phyloP scores from a whole-genome alignment of 164 flowering plant species.

The Aristolochia californica region DNA sequence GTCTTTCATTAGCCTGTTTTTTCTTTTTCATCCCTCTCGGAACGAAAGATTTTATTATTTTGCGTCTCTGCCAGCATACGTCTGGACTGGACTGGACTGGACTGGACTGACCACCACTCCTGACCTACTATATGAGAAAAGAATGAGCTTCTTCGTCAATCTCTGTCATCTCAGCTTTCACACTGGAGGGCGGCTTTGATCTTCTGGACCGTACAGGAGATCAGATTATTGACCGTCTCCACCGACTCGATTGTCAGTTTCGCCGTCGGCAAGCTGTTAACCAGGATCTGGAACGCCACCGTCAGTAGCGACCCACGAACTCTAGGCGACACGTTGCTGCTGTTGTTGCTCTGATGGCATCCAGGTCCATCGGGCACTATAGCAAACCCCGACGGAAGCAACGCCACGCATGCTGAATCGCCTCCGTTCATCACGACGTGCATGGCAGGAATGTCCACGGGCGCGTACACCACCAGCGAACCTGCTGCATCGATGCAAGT shows the following conservation, averaged over 20 bases:
- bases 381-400: slow-evolving; percentile 86
- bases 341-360: slow-evolving; percentile 15
- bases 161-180: slow-evolving; percentile 63
- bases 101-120: too few relatives aligned
- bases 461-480: slow-evolving; percentile 93
- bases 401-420: slow-evolving; percentile 86
- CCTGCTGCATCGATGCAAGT: slow-evolving; percentile 85
- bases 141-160: not conserved
- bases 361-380: slow-evolving; percentile 76
- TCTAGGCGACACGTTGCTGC: slow-evolving; percentile 7
- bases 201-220: slow-evolving; percentile 92
- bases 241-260: slow-evolving; percentile 94
- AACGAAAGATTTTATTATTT: not conserved
- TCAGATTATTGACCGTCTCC: slow-evolving; percentile 91
- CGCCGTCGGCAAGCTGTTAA: slow-evolving; percentile 85
- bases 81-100: not conserved
- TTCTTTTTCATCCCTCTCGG: not conserved
- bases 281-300: slow-evolving; percentile 89
- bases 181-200: slow-evolving; percentile 87
- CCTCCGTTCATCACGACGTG: slow-evolving; percentile 97
- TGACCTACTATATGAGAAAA: not conserved
- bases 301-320: slow-evolving; percentile 76
- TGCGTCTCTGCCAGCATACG: not conserved
- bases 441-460: slow-evolving; percentile 96
- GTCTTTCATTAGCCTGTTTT: not conserved